Evolutionary conservation across 1,284 basidiomycete species (phyloP), one percentile per base, ranked within the genome.

Genomic region (Ustilago xerochloae): DNA sequence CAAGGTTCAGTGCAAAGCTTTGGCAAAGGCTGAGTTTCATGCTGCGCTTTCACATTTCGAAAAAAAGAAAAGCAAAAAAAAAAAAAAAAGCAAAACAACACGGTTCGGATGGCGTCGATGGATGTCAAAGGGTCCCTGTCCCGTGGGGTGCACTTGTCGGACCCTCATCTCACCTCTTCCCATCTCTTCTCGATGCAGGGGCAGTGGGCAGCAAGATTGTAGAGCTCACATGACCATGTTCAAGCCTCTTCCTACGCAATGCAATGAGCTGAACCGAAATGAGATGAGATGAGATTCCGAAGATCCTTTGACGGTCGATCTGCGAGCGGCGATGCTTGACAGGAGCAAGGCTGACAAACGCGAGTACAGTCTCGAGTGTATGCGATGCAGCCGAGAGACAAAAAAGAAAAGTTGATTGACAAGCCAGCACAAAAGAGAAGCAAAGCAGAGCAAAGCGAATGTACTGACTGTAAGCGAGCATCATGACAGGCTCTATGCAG

Each of bases 391-490:
- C n/a, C n/a, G n/a, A n/a, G n/a, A n/a, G n/a, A n/a, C n/a, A n/a
- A n/a, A n/a, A n/a, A n/a, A n/a, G n/a, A n/a, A n/a, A n/a, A n/a
- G 18, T 5, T 35, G 56, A 28, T 29, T 50, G 56, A 58, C 20
- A 16, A 6, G 16, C 48, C 47, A 50, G 22, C 56, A 29, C 9
- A 20, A 33, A 26, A 9, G 16, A 32, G 4, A 46, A 8, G 3
- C 16, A 16, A 22, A n/a, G 18, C 39, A 18, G 35, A 20, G 20
- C 16, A 24, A 6, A 16, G 20, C 41, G 18, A 38, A 26, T 49
- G n/a, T n/a, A n/a, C n/a, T n/a, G n/a, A n/a, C n/a, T n/a, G n/a
- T 63, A 57, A 63, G 62, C 62, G 62, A 63, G 54, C 24, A 35
- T 26, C 20, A 16, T 46, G 57, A 51, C 57, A 51, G 57, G 35